Evolutionary conservation across 2,329 filamentous ascomycete genomes (phyloP).

Genomic region (Pseudogymnoascus sp.): DNA sequence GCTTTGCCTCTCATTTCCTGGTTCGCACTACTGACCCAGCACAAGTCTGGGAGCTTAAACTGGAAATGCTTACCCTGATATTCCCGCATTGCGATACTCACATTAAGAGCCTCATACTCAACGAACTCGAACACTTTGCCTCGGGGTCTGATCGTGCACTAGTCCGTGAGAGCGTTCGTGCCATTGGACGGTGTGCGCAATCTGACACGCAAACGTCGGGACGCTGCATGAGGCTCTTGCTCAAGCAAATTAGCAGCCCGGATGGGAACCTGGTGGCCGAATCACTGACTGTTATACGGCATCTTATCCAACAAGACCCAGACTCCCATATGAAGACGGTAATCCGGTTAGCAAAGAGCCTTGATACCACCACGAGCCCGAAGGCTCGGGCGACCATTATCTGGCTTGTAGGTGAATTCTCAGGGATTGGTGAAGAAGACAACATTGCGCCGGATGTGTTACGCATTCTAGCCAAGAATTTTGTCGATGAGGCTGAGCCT

Average conservation of each 20-base stretch:
- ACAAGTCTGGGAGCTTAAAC: slow-evolving; percentile 82
- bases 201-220: slow-evolving; percentile 62
- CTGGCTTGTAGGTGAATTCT: slow-evolving; percentile 94
- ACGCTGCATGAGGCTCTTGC: slow-evolving; percentile 72
- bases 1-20: slow-evolving; percentile 83
- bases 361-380: slow-evolving; percentile 81
- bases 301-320: slow-evolving; percentile 89
- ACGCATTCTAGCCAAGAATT: slow-evolving; percentile 78
- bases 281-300: slow-evolving; percentile 87
- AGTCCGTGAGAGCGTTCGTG: slow-evolving; percentile 81
- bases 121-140: slow-evolving; percentile 90
- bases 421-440: slow-evolving; percentile 69
- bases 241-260: slow-evolving; percentile 80
- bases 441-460: slow-evolving; percentile 92
- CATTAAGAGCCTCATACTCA: slow-evolving; percentile 78
- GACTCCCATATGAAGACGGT: slow-evolving; percentile 76
- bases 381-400: slow-evolving; percentile 90
- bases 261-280: slow-evolving; percentile 87
- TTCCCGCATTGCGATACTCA: slow-evolving; percentile 75
- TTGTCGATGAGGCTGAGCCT: slow-evolving; percentile 73
- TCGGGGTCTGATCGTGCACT: slow-evolving; percentile 67
- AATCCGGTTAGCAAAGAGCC: slow-evolving; percentile 78
- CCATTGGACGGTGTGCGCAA: slow-evolving; percentile 90
- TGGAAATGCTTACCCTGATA: slow-evolving; percentile 83
- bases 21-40: slow-evolving; percentile 72